Evolutionary conservation across 2,329 filamentous ascomycete genomes (phyloP), one percentile per base, ranked within the genome.

Genomic region (Arthroderma sp.): DNA sequence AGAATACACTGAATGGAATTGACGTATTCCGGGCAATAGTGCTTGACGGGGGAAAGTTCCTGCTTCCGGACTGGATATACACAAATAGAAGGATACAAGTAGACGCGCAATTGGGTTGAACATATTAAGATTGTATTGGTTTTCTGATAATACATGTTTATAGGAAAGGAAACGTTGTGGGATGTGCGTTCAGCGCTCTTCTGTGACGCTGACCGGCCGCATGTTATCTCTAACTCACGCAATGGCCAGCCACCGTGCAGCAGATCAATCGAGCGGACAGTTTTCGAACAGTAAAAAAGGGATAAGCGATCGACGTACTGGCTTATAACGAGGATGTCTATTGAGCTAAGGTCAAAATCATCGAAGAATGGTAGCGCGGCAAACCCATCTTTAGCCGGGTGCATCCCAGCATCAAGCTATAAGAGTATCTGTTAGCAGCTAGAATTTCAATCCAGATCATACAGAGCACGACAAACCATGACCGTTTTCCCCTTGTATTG

Each of bases 401-500:
- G 91, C 69, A 95, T 89, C 42, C 91, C 91, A 42, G 91, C 91
- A 69, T 98, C 91, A 55, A 98, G 85, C 86, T 94, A 60, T 46
- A 54, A 31, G 40, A n/a, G n/a, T 8, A 34, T 50, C 48, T 42
- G 45, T 37, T 38, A 38, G 38, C 42, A 50, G 32, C 46, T 11
- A 40, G 29, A 9, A 9, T 11, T 7, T 15, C 47, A 42, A 22
- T 38, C 31, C 39, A 10, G 33, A 36, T 30, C 38, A 7, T 4
- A 36, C 22, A 32, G 29, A 6, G 31, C 29, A 31, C 43, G 27
- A 61, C 78, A 54, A 70, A 93, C 87, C 91, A 98, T 98, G 54
- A 98, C 86, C 4, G 89, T 96, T 67, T 98, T 98, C 50, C 91
- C 91, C 68, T 96, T 98, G 75, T 98, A 98, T 60, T 96, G 87